Conservation (phyloP, 306 rosid species). For the Prunus mongolica region DNA sequence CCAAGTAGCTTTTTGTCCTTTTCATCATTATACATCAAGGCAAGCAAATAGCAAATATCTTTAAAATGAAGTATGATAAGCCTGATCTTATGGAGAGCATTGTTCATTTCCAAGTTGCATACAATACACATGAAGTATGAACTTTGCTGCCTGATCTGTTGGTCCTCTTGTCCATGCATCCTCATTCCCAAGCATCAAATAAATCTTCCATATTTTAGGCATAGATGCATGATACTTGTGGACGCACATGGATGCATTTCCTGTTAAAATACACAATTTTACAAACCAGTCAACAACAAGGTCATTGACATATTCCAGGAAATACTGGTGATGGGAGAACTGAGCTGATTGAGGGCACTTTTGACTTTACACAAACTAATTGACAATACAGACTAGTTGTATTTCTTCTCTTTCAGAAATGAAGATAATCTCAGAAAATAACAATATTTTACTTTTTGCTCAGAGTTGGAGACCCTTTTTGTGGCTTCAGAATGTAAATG, state of each 20-base stretch:
- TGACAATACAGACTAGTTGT: neutral
- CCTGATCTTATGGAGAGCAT: conserved; percentile 38
- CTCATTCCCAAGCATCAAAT: neutral
- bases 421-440: conserved; percentile 1
- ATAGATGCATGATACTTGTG: neutral
- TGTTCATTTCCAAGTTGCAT: conserved; percentile 17
- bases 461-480: neutral
- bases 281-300: neutral
- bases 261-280: neutral
- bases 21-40: neutral
- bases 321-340: conserved; percentile 8
- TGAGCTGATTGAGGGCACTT: conserved; percentile 13
- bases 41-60: neutral
- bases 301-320: neutral
- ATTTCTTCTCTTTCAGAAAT: conserved; percentile 20
- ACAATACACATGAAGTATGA: conserved; percentile 1
- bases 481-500: conserved; percentile 12
- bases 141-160: neutral
- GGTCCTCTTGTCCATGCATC: conserved; percentile 2
- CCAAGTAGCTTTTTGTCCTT: neutral
- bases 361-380: conserved; percentile 28
- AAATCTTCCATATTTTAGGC: neutral
- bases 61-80: conserved; percentile 1
- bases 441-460: neutral
- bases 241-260: neutral